Conservation (phyloP, 805 yeast species). For the Sugiyamaella marilandica region DNA sequence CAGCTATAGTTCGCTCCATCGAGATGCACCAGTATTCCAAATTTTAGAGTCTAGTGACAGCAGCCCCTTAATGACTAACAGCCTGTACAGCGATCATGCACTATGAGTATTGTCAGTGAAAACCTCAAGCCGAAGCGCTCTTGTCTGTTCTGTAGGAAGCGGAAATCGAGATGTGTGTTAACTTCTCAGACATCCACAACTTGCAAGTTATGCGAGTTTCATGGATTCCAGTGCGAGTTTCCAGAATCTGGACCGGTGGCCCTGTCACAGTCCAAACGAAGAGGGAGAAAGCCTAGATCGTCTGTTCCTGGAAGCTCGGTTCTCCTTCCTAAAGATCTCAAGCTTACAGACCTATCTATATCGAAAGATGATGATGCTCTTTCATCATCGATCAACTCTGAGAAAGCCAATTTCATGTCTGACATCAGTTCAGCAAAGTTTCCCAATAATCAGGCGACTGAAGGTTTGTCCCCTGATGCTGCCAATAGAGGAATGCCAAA, state of each 20-base stretch:
- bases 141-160: conserved; percentile 13
- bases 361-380: not conserved
- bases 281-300: not conserved
- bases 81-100: not conserved
- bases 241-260: not conserved
- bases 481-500: not conserved
- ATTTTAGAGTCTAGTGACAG: no score
- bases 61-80: no score
- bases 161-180: conserved; percentile 15
- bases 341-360: not conserved
- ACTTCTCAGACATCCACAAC: not conserved
- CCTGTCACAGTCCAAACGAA: not conserved
- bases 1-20: no score
- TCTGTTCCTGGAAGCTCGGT: not conserved
- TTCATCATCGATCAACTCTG: not conserved
- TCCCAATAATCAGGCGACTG: not conserved
- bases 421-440: not conserved
- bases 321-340: not conserved
- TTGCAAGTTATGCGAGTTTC: conserved; percentile 14
- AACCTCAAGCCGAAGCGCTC: conserved; percentile 11
- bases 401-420: not conserved
- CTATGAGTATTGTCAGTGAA: not conserved
- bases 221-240: conserved; percentile 11
- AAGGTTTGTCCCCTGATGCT: not conserved
- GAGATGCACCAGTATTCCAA: no score